phyloP scores from a whole-genome alignment of 176 grass and related monocot genomes.

The Carex scoparia region DNA sequence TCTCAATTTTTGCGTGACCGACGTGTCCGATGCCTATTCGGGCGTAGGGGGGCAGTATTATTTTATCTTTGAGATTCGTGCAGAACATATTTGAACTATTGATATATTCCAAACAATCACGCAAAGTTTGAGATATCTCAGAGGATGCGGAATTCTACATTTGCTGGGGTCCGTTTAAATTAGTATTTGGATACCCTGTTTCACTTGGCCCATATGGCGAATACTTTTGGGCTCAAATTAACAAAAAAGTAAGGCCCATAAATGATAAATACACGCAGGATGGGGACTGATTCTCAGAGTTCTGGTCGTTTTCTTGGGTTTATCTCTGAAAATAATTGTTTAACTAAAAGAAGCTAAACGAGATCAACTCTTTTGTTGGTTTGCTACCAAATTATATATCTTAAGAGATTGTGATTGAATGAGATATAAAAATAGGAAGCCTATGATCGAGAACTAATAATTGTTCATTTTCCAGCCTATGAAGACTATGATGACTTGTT shows the following conservation, averaged over 20 bases:
- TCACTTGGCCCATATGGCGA: not conserved
- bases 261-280: not conserved
- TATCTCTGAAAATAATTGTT: not conserved
- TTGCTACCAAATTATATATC: not conserved
- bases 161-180: not conserved
- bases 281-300: not conserved
- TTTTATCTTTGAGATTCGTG: too few species aligned
- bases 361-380: slow-evolving; percentile 13
- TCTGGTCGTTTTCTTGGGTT: not conserved
- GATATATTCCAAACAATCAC: too few species aligned
- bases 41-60: too few species aligned
- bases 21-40: too few species aligned
- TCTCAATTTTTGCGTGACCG: too few species aligned
- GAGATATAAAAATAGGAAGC: not conserved
- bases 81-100: too few species aligned
- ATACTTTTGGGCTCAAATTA: not conserved
- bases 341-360: not conserved
- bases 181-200: not conserved
- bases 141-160: not conserved
- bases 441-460: not conserved
- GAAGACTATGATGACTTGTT: not conserved
- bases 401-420: slow-evolving; percentile 1
- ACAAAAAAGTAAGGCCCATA: not conserved
- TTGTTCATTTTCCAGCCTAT: not conserved
- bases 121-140: too few species aligned